phyloP scores from a whole-genome alignment of 1,284 basidiomycete species.

The Irpex sp. region DNA sequence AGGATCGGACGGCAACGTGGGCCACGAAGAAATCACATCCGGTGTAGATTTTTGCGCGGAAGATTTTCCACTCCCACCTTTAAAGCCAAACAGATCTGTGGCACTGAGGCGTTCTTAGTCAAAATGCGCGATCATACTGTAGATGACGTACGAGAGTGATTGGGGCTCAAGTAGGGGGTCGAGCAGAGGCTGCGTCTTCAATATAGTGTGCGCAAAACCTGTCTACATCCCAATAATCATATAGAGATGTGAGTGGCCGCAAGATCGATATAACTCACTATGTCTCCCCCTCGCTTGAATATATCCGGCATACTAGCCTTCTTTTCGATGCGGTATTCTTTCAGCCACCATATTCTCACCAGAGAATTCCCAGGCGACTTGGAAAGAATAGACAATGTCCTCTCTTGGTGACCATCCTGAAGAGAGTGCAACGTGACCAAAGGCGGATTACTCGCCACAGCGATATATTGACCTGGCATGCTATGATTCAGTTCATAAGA shows the following conservation, averaged over 20 bases:
- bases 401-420: conserved; percentile 62
- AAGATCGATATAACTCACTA: conserved; percentile 41
- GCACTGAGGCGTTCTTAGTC: conserved; percentile 40
- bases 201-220: conserved; percentile 69
- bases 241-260: background rate
- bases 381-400: conserved; percentile 35
- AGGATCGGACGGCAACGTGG: conserved; percentile 53
- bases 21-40: conserved; percentile 61
- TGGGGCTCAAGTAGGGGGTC: conserved; percentile 61
- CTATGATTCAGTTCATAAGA: conserved; percentile 16
- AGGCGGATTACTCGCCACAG: conserved; percentile 67
- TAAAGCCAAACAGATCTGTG: conserved; percentile 74
- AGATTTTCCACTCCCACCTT: conserved; percentile 35
- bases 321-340: conserved; percentile 38
- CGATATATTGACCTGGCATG: conserved; percentile 62
- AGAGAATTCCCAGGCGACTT: conserved; percentile 26
- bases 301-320: conserved; percentile 64
- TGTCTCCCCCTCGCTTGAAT: conserved; percentile 60
- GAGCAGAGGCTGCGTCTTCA: conserved; percentile 65
- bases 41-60: conserved; percentile 35
- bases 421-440: conserved; percentile 68
- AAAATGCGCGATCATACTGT: background rate
- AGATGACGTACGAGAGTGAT: conserved; percentile 51
- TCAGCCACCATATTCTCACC: conserved; percentile 69
- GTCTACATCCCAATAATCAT: conserved; percentile 41